Conservation (phyloP, 371 early-diverging fungal genomes). For the Homolaphlyctis polyrhiza region DNA sequence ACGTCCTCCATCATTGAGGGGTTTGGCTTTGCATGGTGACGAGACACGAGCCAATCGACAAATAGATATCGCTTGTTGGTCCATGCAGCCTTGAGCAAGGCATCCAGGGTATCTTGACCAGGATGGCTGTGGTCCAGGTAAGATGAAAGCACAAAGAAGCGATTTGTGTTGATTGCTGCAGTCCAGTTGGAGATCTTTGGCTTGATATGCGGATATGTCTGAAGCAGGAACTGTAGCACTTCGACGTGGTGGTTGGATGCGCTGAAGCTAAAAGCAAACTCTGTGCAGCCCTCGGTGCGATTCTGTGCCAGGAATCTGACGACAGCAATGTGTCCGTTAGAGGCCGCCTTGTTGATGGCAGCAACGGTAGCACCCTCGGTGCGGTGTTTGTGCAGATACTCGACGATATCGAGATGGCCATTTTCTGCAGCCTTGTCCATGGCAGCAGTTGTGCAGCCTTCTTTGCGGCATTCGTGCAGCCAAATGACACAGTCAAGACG, state of each 20-base stretch:
- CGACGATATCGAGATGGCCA: background rate
- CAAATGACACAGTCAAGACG: background rate
- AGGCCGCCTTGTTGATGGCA: slow-evolving; percentile 11
- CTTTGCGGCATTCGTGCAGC: background rate
- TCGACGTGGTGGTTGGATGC: slow-evolving; percentile 12
- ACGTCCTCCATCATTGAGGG: no score
- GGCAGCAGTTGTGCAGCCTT: background rate
- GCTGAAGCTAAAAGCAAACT: slow-evolving; percentile 16
- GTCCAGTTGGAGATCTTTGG: no score
- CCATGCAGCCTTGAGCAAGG: no score
- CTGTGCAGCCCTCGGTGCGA: slow-evolving; percentile 16
- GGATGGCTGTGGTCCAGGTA: no score
- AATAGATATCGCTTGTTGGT: no score
- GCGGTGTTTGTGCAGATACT: background rate
- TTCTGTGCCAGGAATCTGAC: slow-evolving; percentile 13
- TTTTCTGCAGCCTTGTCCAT: slow-evolving; percentile 1
- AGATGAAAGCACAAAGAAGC: no score
- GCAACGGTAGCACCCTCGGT: slow-evolving; percentile 1
- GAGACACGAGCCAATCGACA: no score
- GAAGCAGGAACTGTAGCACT: no score
- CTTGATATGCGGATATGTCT: no score
- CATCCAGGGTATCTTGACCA: no score
- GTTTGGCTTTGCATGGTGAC: no score
- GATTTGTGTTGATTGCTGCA: no score
- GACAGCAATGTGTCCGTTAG: slow-evolving; percentile 12